These are phyloP conservation scores for Forsythia viridissima DNA, from an alignment of 257 asterid genomes.

Conservation along the genomic window DNA sequence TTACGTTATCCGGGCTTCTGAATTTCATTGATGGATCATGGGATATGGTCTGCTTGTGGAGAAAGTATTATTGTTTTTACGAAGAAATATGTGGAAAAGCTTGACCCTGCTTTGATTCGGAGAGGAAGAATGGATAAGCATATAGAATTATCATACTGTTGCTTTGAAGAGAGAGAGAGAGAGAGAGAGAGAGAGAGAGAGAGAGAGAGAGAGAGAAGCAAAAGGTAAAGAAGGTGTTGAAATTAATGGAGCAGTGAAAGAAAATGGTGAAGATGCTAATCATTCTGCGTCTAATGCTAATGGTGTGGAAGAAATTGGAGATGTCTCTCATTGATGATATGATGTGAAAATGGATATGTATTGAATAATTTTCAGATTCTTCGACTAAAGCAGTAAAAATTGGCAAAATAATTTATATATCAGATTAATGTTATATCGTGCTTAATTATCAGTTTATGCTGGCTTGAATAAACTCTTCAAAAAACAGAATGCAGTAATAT, in stretches of 20 bases:
- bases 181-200: not conserved
- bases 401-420: not conserved
- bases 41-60: constrained; percentile 36
- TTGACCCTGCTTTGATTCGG: constrained; percentile 35
- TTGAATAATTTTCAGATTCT: too few relatives aligned
- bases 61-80: constrained; percentile 32
- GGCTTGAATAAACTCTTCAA: too few relatives aligned
- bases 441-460: not conserved
- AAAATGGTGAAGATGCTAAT: not conserved
- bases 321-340: not conserved
- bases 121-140: constrained; percentile 42
- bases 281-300: not conserved
- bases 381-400: not conserved
- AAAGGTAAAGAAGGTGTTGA: not conserved
- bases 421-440: not conserved
- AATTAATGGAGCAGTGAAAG: not conserved
- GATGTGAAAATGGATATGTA: not conserved
- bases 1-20: constrained; percentile 32
- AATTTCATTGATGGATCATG: constrained; percentile 28
- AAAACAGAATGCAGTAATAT: too few relatives aligned
- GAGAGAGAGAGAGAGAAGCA: not conserved
- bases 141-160: constrained; percentile 37
- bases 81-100: constrained; percentile 26
- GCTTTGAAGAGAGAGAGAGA: constrained; percentile 8
- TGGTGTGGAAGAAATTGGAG: constrained; percentile 7